Evolutionary conservation across 306 rosid genomes (phyloP).

Genomic region (Gillenia trifoliata): DNA sequence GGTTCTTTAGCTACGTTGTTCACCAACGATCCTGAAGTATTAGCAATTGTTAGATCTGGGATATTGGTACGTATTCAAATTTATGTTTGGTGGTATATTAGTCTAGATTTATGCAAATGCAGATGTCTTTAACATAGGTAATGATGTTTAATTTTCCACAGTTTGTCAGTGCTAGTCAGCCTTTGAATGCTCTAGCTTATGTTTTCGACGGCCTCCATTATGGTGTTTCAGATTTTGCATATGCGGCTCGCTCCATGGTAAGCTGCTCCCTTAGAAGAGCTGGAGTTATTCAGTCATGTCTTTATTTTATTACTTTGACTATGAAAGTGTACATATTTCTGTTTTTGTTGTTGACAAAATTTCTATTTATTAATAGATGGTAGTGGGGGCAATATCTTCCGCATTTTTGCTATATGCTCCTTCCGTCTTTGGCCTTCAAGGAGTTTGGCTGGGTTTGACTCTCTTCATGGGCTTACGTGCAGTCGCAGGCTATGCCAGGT

Average conservation of each 20-base stretch:
- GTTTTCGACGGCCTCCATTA: conserved; percentile 89
- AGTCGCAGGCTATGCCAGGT: conserved; percentile 77
- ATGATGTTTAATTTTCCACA: conserved; percentile 30
- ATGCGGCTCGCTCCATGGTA: conserved; percentile 94
- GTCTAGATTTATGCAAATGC: background rate
- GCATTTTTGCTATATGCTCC: conserved; percentile 63
- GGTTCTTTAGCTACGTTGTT: conserved; percentile 74
- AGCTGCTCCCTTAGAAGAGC: conserved; percentile 20
- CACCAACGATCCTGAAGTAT: conserved; percentile 78
- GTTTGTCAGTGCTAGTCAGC: conserved; percentile 93
- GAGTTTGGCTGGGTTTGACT: conserved; percentile 81
- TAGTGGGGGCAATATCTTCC: conserved; percentile 68
- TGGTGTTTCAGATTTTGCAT: conserved; percentile 87
- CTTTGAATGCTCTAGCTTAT: conserved; percentile 80
- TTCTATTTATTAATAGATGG: conserved; percentile 40
- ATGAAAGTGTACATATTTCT: conserved; percentile 8
- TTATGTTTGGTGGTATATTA: conserved; percentile 13
- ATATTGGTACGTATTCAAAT: conserved; percentile 54
- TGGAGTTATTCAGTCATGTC: conserved; percentile 7
- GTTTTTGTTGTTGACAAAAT: background rate
- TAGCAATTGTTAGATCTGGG: conserved; percentile 64
- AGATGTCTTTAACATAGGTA: conserved; percentile 11
- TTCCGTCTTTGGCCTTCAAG: conserved; percentile 58
- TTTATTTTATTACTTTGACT: background rate
- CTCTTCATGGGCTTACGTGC: conserved; percentile 81